Conservation (phyloP, 345 rosid genomes). For the Crucihimalaya himalaica region DNA sequence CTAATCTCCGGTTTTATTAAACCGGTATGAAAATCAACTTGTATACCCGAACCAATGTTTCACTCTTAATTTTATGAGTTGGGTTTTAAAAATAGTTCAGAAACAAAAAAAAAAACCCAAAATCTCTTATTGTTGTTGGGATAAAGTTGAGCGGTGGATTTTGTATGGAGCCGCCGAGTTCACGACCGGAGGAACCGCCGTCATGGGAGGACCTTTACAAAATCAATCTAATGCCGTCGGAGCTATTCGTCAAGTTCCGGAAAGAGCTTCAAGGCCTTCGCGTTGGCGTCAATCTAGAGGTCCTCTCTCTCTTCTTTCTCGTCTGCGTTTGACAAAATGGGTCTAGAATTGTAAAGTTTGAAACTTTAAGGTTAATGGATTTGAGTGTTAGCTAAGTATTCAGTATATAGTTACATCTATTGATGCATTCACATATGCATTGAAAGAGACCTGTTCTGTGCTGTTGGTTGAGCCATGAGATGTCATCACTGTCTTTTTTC, state of each 20-base stretch:
- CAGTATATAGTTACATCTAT: neutral
- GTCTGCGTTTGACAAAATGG: no score
- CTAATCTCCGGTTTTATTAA: neutral
- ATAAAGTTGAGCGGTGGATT: slow-evolving; percentile 7
- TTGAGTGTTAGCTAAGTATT: neutral
- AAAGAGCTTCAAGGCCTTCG: slow-evolving; percentile 85
- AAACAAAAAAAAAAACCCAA: neutral
- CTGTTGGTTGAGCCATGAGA: neutral
- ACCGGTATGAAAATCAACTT: neutral
- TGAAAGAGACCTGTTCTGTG: no score
- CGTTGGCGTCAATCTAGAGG: slow-evolving; percentile 92
- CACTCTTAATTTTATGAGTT: no score
- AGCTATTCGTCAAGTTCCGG: slow-evolving; percentile 82
- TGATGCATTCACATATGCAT: neutral
- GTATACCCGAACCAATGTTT: neutral
- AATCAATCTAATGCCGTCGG: slow-evolving; percentile 74
- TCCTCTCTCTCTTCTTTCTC: slow-evolving; percentile 4
- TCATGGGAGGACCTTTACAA: slow-evolving; percentile 87
- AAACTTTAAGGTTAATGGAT: neutral
- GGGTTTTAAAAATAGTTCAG: neutral
- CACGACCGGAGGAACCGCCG: slow-evolving; percentile 49
- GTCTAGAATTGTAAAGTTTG: neutral
- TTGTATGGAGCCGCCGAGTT: slow-evolving; percentile 39
- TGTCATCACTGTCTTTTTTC: neutral
- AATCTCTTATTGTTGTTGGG: neutral